Percentiles rank a stretch among this genome's conserved stretches.
Conservation (phyloP, 345 rosid species). For the Aurinia saxatilis region DNA sequence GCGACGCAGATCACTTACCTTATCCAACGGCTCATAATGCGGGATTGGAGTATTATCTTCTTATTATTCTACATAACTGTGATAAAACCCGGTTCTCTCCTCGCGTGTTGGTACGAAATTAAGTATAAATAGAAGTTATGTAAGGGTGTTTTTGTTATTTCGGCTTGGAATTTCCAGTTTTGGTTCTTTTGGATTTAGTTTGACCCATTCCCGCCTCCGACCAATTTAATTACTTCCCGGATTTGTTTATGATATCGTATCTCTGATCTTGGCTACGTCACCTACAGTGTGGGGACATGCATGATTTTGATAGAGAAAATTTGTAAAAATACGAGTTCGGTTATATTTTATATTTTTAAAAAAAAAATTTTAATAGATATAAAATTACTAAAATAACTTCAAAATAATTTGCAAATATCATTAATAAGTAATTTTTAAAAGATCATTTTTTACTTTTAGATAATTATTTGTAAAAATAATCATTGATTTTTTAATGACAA, state of each 20-base stretch:
- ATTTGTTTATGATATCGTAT: not conserved
- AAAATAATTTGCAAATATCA: too few species aligned
- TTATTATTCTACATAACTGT: not conserved
- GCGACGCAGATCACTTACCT: slow-evolving; percentile 8
- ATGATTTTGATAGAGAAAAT: too few species aligned
- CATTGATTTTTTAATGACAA: too few species aligned
- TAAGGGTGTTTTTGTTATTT: not conserved
- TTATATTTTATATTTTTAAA: too few species aligned
- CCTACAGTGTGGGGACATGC: too few species aligned
- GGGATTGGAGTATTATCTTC: not conserved
- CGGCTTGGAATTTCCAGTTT: not conserved
- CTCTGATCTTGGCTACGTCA: too few species aligned
- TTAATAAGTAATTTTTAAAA: too few species aligned
- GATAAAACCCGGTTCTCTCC: not conserved
- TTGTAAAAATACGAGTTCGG: too few species aligned
- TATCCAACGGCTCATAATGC: slow-evolving; percentile 20
- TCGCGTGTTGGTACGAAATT: not conserved
- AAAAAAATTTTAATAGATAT: too few species aligned
- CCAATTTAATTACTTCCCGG: slow-evolving; percentile 2
- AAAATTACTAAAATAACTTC: too few species aligned
- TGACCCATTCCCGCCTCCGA: slow-evolving; percentile 17
- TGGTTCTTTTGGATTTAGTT: slow-evolving; percentile 12
- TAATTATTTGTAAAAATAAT: too few species aligned
- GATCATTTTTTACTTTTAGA: too few species aligned
- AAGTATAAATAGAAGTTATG: not conserved